These are phyloP conservation scores for Suillus decipiens DNA, from an alignment of 768 basidiomycete species.

Conservation along the genomic window DNA sequence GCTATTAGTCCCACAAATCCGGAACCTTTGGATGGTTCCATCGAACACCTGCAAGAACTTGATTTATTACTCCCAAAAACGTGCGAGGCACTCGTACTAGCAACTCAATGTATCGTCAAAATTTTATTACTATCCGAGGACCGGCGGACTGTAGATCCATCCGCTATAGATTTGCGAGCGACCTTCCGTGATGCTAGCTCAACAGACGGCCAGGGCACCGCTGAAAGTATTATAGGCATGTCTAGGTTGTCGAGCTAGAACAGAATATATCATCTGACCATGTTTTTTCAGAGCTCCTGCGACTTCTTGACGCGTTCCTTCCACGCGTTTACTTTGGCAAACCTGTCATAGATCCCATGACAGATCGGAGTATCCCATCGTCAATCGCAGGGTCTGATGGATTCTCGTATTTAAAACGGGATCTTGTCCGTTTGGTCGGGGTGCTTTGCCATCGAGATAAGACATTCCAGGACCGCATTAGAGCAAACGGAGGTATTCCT, in stretches of 20 bases:
- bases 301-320: slow-evolving; percentile 75
- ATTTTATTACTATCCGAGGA: slow-evolving; percentile 47
- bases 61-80: slow-evolving; percentile 77
- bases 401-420: slow-evolving; percentile 84
- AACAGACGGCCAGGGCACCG: slow-evolving; percentile 43
- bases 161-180: slow-evolving; percentile 28
- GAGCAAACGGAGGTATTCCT: slow-evolving; percentile 71
- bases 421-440: slow-evolving; percentile 87
- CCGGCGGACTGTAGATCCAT: slow-evolving; percentile 31
- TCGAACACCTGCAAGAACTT: slow-evolving; percentile 40
- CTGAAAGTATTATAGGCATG: slow-evolving; percentile 63
- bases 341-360: slow-evolving; percentile 37
- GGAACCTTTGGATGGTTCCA: slow-evolving; percentile 12
- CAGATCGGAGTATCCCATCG: slow-evolving; percentile 13
- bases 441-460: slow-evolving; percentile 66
- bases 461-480: slow-evolving; percentile 72
- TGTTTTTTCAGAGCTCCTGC: slow-evolving; percentile 59
- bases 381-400: slow-evolving; percentile 47
- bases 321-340: slow-evolving; percentile 84
- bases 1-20: slow-evolving; percentile 38
- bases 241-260: neutral
- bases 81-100: slow-evolving; percentile 78
- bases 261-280: slow-evolving; percentile 5
- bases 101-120: slow-evolving; percentile 73
- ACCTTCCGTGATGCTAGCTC: slow-evolving; percentile 48